A percentile compares a stretch with the other conserved stretches of the same genome.
These are phyloP conservation scores for Colletotrichum sp. DNA, from an alignment of 2,329 filamentous ascomycete species.

Conservation along the genomic window DNA sequence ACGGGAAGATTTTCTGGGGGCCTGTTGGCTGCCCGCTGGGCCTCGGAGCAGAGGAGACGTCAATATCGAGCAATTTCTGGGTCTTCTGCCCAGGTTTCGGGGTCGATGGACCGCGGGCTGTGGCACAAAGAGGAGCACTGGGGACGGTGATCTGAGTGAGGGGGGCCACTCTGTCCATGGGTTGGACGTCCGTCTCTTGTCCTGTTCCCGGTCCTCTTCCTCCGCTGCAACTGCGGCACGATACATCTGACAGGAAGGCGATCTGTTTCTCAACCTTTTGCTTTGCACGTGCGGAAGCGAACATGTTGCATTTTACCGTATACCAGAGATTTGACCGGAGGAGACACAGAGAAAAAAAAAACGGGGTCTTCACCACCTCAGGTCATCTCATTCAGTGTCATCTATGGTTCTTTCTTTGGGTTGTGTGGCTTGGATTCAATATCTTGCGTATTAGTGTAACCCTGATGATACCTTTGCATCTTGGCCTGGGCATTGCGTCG, in stretches of 20 bases:
- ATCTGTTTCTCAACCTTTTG: not conserved
- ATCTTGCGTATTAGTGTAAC: slow-evolving; percentile 2
- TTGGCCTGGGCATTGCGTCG: not conserved
- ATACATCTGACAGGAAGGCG: not conserved
- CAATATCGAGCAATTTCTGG: not conserved
- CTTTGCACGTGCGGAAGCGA: not conserved
- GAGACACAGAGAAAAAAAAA: not conserved
- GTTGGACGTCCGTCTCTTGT: not conserved
- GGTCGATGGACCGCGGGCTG: not conserved
- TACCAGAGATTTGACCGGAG: not conserved
- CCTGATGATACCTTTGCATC: slow-evolving; percentile 3
- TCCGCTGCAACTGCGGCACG: not conserved
- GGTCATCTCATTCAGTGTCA: not conserved
- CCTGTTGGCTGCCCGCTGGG: not conserved
- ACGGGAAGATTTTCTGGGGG: not conserved
- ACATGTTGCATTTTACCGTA: not conserved
- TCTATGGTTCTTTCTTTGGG: not conserved
- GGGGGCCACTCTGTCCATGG: not conserved
- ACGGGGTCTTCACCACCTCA: not conserved
- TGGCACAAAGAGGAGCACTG: not conserved
- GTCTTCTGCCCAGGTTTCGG: not conserved
- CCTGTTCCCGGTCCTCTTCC: not conserved
- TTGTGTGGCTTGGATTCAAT: not conserved
- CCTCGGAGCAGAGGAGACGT: not conserved
- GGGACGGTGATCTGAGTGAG: not conserved